These are phyloP conservation scores for Eucalyptus curtisii DNA, from an alignment of 345 rosid genomes.

Conservation along the genomic window DNA sequence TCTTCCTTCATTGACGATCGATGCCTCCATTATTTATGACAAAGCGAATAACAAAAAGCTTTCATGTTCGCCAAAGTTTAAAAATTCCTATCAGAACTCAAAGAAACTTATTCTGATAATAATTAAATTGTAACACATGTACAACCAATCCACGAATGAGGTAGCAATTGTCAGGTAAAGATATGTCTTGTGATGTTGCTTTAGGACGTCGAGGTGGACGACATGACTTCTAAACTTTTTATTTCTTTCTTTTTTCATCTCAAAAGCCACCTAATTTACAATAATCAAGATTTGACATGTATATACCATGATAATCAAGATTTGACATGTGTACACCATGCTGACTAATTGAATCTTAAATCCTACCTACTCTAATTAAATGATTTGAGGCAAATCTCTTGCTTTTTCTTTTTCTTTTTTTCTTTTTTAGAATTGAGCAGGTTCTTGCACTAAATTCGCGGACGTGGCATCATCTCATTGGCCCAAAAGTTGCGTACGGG, in stretches of 20 bases:
- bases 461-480: neutral
- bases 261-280: neutral
- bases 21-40: neutral
- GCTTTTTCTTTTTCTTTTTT: no score
- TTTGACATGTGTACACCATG: neutral
- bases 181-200: neutral
- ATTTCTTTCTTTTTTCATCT: neutral
- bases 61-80: no score
- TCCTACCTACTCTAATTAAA: neutral
- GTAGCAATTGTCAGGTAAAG: neutral
- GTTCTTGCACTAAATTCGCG: neutral
- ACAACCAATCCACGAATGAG: neutral
- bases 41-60: no score
- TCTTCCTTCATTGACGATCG: no score
- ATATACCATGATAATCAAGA: neutral
- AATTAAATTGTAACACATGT: no score
- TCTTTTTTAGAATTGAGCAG: neutral
- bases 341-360: neutral
- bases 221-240: neutral
- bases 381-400: neutral
- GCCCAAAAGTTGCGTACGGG: neutral
- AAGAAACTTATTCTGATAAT: no score
- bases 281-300: neutral
- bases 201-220: accelerated
- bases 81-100: neutral